A percentile compares a stretch with the other conserved stretches of the same genome.
Evolutionary conservation across 208 protist species (phyloP).

Genomic region (Acanthamoeba royreba): DNA sequence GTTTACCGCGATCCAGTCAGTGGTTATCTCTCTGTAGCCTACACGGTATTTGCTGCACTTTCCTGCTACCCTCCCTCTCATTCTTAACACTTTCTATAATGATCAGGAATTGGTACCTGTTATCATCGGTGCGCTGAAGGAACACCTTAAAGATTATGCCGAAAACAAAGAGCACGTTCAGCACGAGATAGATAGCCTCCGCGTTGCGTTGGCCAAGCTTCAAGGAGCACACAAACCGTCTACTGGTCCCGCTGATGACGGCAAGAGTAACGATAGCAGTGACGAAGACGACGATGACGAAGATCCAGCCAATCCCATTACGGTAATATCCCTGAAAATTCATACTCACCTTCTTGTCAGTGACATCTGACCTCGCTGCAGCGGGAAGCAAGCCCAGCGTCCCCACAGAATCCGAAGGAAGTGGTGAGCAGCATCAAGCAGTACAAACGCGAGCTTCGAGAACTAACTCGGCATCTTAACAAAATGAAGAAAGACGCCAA

Average conservation of each 20-base stretch:
- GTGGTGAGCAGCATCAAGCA: neutral
- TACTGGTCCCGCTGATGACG: neutral
- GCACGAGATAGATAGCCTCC: neutral
- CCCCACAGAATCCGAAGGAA: neutral
- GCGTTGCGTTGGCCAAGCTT: neutral
- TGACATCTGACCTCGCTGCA: neutral
- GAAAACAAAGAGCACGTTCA: neutral
- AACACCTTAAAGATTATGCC: neutral
- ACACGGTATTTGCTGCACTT: neutral
- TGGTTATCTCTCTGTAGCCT: neutral
- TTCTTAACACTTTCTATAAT: neutral
- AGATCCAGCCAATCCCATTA: neutral
- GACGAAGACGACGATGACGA: neutral
- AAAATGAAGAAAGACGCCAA: neutral
- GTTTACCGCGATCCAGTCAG: neutral
- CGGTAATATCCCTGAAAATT: neutral
- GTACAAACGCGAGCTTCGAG: neutral
- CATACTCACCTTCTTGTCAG: neutral
- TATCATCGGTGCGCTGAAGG: slow-evolving; percentile 2
- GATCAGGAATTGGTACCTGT: slow-evolving; percentile 12
- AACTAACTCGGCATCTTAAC: neutral
- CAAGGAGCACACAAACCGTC: neutral
- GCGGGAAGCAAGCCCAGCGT: neutral
- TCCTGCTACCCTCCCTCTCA: neutral
- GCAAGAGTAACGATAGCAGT: neutral